Evolutionary conservation across 495 filamentous ascomycete species (phyloP), one percentile per base, ranked within the genome.

Genomic region (Tuber borchii): DNA sequence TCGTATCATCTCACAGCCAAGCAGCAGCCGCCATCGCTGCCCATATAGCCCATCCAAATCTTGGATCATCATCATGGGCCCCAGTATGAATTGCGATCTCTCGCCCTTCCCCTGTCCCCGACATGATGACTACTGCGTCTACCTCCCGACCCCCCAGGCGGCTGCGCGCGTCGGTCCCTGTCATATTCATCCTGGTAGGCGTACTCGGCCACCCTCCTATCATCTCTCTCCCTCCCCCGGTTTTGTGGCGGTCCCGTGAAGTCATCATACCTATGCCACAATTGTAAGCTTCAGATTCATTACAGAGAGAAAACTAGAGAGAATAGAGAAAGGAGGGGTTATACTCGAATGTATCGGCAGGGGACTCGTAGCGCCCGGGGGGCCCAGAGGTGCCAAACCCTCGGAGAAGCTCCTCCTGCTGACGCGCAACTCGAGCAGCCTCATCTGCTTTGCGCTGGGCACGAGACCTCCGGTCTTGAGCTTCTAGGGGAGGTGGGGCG

Each of bases 341-440:
- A 76, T 75, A 79, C 78, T 79, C 78, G 77, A 79, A 79, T 72
- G 77, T 43, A 65, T 79, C 73, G 61, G 73, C 56, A 71, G 40
- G 73, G 69, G 37, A 65, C 43, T 45, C 45, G n/a, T 48, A 37
- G 40, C 70, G 69, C 73, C 72, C 69, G 16, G 74, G 42, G 48
- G 69, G 68, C 73, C 72, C 69, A 20, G 74, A 46, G 48, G 69
- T 51, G 43, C 70, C 72, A 72, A 73, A 72, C 69, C 70, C 74
- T 70, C 77, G 69, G 16, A 79, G 56, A 34, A 79, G 37, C 44
- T 79, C 78, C 16, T 70, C 72, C 43, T 79, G 78, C 43, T 79
- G 72, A 1, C 77, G 77, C 22, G 48, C 71, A 6, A 79, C 77
- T 22, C 77, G 77, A 20, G 69, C 65, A 46, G 48, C 34, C 14